Conservation (phyloP, 2,329 filamentous ascomycete species). For the Penicillium sclerotiorum region DNA sequence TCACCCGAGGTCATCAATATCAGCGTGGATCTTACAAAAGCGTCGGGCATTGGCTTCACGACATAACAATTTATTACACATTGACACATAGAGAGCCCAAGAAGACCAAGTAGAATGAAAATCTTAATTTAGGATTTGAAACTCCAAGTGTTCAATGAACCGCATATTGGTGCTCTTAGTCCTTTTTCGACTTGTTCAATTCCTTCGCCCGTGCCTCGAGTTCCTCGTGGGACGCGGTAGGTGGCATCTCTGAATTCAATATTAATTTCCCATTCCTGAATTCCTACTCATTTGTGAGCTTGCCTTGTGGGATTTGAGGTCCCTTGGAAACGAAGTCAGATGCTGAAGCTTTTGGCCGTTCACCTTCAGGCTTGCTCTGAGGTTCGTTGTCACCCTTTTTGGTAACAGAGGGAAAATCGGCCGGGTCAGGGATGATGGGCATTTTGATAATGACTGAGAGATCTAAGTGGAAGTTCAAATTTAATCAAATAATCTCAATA, state of each 20-base stretch:
- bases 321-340: constrained; percentile 46
- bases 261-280: neutral
- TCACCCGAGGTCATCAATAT: no score
- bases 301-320: constrained; percentile 47
- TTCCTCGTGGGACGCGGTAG: constrained; percentile 64
- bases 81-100: no score
- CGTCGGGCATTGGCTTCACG: no score
- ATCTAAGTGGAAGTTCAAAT: neutral
- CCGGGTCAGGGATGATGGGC: constrained; percentile 34
- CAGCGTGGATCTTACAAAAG: no score
- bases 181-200: constrained; percentile 52
- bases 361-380: constrained; percentile 28
- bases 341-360: constrained; percentile 39
- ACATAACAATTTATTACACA: no score
- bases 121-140: no score
- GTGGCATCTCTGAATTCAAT: constrained; percentile 40
- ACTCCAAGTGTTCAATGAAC: no score
- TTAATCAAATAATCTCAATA: neutral
- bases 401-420: constrained; percentile 24
- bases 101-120: neutral
- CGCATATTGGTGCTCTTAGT: neutral
- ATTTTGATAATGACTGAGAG: constrained; percentile 17
- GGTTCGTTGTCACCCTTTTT: constrained; percentile 23
- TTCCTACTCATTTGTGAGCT: constrained; percentile 19
- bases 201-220: constrained; percentile 65